These are phyloP conservation scores for Juglanconis sp. DNA, from an alignment of 2,329 filamentous ascomycete species.

Conservation along the genomic window DNA sequence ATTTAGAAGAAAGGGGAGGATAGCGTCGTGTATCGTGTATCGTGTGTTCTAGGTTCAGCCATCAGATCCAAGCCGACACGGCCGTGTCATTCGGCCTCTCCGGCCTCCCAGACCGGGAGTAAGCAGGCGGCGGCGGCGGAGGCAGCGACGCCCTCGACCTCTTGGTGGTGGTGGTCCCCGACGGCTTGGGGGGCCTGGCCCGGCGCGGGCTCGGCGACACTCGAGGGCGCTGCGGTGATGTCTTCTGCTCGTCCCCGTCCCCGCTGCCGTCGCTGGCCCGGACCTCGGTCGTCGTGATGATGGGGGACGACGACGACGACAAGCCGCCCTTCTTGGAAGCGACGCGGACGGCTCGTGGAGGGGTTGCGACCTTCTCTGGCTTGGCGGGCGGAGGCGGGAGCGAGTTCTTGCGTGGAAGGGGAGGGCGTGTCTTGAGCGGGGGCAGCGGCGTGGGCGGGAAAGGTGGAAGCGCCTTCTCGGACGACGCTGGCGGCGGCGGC, in stretches of 20 bases:
- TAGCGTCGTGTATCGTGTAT: neutral
- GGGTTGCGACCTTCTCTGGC: neutral
- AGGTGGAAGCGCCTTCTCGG: neutral
- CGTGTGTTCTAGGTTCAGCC: no score
- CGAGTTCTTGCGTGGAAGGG: neutral
- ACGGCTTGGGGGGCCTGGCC: neutral
- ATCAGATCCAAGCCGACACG: constrained; percentile 3
- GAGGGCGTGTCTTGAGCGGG: neutral
- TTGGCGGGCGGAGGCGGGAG: neutral
- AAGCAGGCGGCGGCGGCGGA: neutral
- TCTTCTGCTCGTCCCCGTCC: neutral
- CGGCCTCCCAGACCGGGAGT: neutral
- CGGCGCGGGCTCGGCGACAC: neutral
- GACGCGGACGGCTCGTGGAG: neutral
- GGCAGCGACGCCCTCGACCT: neutral
- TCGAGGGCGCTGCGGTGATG: neutral
- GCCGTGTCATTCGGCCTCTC: neutral
- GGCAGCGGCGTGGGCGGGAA: neutral
- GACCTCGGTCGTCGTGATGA: neutral
- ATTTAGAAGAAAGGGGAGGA: neutral
- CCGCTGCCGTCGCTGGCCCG: neutral
- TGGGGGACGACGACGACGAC: neutral
- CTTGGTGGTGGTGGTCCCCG: neutral
- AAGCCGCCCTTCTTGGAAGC: neutral
- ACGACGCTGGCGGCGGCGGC: neutral